Evolutionary conservation across 139 green algal species (phyloP), one percentile per base, ranked within the genome.

Genomic region (Chlamydomonas sp.): DNA sequence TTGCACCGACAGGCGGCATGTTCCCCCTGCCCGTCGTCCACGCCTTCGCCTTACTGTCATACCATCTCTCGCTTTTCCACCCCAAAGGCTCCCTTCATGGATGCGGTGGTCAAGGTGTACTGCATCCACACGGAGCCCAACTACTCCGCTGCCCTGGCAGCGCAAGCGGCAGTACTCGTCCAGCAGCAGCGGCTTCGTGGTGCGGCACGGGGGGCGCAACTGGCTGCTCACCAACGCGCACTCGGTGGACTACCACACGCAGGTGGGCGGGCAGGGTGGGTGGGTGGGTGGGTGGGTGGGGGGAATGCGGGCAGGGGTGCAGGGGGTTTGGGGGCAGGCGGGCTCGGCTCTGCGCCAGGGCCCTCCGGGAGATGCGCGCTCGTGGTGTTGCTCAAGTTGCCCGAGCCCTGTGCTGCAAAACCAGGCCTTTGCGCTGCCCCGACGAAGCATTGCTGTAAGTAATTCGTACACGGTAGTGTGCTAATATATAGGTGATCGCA

Each of bases 181-280:
- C 89, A 97, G 89, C 12, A 93, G 91, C 78, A 95, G 77, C 20
- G 98, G 97, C 58, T 99, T 99, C 88, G 92, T 97, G 12, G 95
- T 97, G 18, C 62, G 18, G 57, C 81, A 93, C 68, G 62, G 63
- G 5, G 88, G 75, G 4, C 68, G 79, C 12, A 62, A 80, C 14
- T 95, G 90, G 85, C 88, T 96, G 77, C 95, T 99, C 3, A 99
- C 98, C 62, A 99, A 99, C 89, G 98, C 98, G 4, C 98, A 99
- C 91, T 97, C 87, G 5, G 96, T 99, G 9, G 97, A 99, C 89
- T 49, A 2, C 10, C 14, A 16, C 4, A 9, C 4, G 8, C 1
- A 78, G 73, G 31, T 4, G 31, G 31, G 73, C 16, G 31, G 73
- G 31, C 8, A 59, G 2, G 14, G 76, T 15, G 77, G 59, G 77